Percentiles rank a stretch among this genome's conserved stretches.
Evolutionary conservation across 2,329 filamentous ascomycete genomes (phyloP).

Genomic region (Metarhizium robertsii): DNA sequence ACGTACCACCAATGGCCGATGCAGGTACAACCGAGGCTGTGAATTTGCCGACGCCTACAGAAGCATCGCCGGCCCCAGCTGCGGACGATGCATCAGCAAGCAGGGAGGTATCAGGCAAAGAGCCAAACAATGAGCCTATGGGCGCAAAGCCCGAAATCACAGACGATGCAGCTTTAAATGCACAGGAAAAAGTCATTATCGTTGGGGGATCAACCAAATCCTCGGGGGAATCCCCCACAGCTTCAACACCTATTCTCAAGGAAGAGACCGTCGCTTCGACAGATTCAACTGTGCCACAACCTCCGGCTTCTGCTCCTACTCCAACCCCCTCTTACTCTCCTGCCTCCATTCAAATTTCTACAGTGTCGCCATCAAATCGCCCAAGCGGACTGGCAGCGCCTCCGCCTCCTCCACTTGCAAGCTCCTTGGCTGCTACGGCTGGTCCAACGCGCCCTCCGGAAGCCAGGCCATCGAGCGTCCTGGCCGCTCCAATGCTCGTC

Average conservation of each 20-base stretch:
- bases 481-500: slow-evolving; percentile 28
- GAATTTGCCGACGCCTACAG: not conserved
- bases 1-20: not conserved
- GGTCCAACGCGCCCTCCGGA: slow-evolving; percentile 15
- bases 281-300: not conserved
- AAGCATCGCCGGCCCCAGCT: not conserved
- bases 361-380: slow-evolving; percentile 9
- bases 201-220: not conserved
- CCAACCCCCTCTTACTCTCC: slow-evolving; percentile 9
- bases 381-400: slow-evolving; percentile 11
- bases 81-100: not conserved
- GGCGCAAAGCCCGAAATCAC: not conserved
- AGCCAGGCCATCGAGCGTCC: slow-evolving; percentile 21
- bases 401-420: slow-evolving; percentile 7
- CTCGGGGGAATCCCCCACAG: not conserved
- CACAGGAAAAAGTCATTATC: not conserved
- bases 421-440: slow-evolving; percentile 11
- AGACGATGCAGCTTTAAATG: not conserved
- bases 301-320: slow-evolving; percentile 11
- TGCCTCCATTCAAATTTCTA: slow-evolving; percentile 10
- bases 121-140: not conserved
- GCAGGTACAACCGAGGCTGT: not conserved
- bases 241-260: not conserved
- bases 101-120: not conserved
- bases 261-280: not conserved